Conservation (phyloP, 2,329 filamentous ascomycete genomes). For the Botrytis fabae region DNA sequence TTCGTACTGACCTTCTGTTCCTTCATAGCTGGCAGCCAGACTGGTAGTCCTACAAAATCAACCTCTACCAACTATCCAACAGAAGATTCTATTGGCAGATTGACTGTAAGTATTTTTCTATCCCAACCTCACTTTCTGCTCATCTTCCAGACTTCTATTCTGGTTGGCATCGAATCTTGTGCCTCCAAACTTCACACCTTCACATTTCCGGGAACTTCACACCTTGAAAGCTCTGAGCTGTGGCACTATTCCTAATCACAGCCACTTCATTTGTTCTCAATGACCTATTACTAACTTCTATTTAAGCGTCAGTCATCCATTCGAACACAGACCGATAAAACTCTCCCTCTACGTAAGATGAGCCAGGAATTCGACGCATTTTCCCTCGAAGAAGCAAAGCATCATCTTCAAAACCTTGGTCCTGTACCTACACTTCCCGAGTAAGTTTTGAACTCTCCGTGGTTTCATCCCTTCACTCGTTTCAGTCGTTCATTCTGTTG, state of each 20-base stretch:
- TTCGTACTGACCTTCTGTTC: neutral
- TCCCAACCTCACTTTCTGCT: neutral
- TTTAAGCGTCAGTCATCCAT: slow-evolving; percentile 4
- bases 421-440: neutral
- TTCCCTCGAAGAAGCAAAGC: slow-evolving; percentile 9
- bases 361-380: slow-evolving; percentile 6
- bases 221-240: no score
- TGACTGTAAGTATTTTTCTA: slow-evolving; percentile 4
- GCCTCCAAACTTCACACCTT: neutral
- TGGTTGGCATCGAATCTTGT: neutral
- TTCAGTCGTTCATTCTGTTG: neutral
- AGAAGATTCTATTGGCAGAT: neutral
- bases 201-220: neutral
- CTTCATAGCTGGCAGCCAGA: slow-evolving; percentile 10
- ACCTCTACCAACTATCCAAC: neutral
- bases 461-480: neutral
- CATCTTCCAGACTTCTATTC: neutral
- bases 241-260: neutral
- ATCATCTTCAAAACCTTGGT: slow-evolving; percentile 15
- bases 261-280: neutral
- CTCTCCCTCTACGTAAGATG: neutral
- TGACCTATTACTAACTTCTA: neutral
- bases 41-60: slow-evolving; percentile 1
- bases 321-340: neutral
- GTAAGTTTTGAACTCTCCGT: neutral